A percentile compares a stretch with the other conserved stretches of the same genome.
Evolutionary conservation across 208 protist genomes (phyloP).

Genomic region (Leptomonas seymouri): DNA sequence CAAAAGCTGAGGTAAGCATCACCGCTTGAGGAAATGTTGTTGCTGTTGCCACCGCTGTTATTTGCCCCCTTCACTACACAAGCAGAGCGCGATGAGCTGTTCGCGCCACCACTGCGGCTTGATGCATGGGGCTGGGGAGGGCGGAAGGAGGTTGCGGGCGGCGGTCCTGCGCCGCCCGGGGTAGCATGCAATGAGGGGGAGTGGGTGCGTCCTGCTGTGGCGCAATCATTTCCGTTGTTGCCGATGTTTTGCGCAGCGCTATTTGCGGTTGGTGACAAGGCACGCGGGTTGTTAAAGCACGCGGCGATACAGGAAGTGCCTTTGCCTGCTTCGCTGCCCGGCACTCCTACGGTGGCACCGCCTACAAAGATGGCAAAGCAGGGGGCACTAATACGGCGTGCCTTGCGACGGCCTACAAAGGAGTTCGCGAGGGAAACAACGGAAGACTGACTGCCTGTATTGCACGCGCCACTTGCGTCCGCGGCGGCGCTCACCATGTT

Average conservation of each 20-base stretch:
- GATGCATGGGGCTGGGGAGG: neutral
- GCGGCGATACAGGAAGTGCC: conserved; percentile 27
- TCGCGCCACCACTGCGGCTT: neutral
- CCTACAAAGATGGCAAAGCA: conserved; percentile 45
- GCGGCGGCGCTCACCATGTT: neutral
- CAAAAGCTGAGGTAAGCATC: conserved; percentile 29
- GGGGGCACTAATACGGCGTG: conserved; percentile 25
- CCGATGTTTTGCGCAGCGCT: neutral
- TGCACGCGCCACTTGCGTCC: neutral
- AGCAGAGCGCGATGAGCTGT: neutral
- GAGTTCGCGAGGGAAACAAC: conserved; percentile 20
- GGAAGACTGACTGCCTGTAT: neutral
- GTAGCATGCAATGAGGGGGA: conserved; percentile 2
- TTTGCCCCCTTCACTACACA: neutral
- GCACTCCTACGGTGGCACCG: conserved; percentile 15
- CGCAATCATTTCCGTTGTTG: too few species aligned
- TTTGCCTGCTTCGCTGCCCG: conserved; percentile 2
- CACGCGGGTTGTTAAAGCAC: conserved; percentile 36
- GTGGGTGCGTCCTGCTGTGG: conserved; percentile 2
- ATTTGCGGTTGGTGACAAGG: neutral
- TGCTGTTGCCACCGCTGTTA: neutral
- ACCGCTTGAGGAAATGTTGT: neutral
- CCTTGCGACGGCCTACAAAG: conserved; percentile 19
- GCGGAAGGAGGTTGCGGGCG: neutral
- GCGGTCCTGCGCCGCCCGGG: neutral